A percentile compares a stretch with the other conserved stretches of the same genome.
These are phyloP conservation scores for Leishmania amazonensis DNA, from an alignment of 208 protist species.

Conservation along the genomic window DNA sequence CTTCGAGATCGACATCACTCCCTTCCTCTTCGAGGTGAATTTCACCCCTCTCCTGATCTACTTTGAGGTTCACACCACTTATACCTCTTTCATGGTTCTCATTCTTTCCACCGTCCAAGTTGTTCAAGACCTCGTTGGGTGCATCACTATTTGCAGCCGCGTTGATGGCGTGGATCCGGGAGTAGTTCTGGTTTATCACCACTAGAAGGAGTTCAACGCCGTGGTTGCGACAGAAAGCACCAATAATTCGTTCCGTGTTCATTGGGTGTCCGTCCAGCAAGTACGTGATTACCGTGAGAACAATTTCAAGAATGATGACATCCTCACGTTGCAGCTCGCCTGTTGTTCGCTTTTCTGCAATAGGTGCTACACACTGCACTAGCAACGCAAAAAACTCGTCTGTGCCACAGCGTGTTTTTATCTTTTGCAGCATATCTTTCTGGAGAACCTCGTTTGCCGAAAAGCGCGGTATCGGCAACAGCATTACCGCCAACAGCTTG, in stretches of 20 bases:
- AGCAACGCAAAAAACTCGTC: conserved; percentile 87
- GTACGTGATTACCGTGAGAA: conserved; percentile 65
- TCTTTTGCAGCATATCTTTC: conserved; percentile 58
- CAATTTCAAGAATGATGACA: conserved; percentile 77
- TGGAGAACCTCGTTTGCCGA: conserved; percentile 62
- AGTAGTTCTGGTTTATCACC: conserved; percentile 85
- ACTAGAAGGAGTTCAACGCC: conserved; percentile 86
- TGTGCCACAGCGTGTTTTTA: conserved; percentile 69
- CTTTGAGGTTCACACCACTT: not conserved
- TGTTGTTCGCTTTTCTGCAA: conserved; percentile 66
- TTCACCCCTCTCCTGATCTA: not conserved
- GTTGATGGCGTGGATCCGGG: conserved; percentile 22
- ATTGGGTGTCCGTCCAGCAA: conserved; percentile 52
- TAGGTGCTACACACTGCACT: conserved; percentile 77
- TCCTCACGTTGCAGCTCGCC: conserved; percentile 56
- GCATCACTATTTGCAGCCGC: not conserved
- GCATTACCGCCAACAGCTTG: conserved; percentile 71
- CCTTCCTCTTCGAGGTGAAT: conserved; percentile 12
- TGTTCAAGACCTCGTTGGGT: not conserved
- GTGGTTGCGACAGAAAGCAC: conserved; percentile 83
- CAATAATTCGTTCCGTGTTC: conserved; percentile 54
- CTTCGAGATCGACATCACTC: conserved; percentile 29
- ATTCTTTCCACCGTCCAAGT: not conserved
- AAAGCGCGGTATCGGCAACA: conserved; percentile 68
- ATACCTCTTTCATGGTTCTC: not conserved